Percentiles rank a stretch among this genome's conserved stretches.
Conservation (phyloP, 768 basidiomycete genomes). For the Dentipellis fragilis region DNA sequence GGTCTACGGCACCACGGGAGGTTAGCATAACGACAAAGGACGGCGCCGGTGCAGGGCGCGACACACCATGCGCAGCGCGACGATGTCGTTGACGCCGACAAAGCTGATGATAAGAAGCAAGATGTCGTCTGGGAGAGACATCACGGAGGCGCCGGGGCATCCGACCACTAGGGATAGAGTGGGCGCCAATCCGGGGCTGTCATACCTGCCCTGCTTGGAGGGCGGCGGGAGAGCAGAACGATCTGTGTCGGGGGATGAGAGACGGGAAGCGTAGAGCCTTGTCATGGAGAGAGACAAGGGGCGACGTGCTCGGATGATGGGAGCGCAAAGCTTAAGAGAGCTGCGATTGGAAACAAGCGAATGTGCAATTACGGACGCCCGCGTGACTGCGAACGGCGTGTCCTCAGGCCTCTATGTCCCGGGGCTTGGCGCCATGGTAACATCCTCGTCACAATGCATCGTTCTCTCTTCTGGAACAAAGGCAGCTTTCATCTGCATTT, state of each 20-base stretch:
- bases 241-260: no score
- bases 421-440: no score
- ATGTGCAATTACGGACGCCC: neutral
- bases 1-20: conserved; percentile 15
- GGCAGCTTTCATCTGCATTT: no score
- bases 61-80: conserved; percentile 23
- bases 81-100: conserved; percentile 22
- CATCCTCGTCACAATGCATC: no score
- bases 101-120: conserved; percentile 23
- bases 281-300: no score
- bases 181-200: no score
- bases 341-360: neutral
- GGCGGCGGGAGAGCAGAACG: no score
- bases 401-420: neutral
- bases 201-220: no score
- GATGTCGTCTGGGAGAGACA: conserved; percentile 24
- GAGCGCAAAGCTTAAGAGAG: neutral
- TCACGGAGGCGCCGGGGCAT: conserved; percentile 8
- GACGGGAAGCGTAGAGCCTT: no score
- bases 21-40: neutral
- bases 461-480: no score
- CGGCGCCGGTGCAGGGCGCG: conserved; percentile 2
- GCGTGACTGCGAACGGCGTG: neutral
- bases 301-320: neutral
- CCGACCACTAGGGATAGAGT: neutral